Conservation (phyloP, 176 grass and related monocot species). For the Oryza officinalis region DNA sequence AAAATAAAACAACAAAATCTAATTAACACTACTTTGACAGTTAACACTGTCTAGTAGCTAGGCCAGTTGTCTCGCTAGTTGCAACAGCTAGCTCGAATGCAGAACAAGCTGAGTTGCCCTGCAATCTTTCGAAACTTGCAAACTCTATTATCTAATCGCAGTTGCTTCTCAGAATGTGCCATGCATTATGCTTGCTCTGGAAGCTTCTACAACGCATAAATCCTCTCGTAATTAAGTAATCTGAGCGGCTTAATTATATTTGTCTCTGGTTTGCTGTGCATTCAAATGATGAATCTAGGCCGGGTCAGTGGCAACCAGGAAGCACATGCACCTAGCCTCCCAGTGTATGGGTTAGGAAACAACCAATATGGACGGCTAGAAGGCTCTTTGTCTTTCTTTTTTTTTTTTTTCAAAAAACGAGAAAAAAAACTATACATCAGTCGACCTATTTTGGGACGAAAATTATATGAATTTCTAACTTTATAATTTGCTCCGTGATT, state of each 20-base stretch:
- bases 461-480: too few relatives aligned
- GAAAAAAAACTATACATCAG: too few relatives aligned
- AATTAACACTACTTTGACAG: too few relatives aligned
- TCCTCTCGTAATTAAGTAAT: background rate
- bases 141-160: background rate
- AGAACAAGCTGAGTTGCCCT: background rate
- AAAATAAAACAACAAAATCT: too few relatives aligned
- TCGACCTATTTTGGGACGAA: too few relatives aligned
- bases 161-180: background rate
- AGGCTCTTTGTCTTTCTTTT: too few relatives aligned
- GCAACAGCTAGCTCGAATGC: background rate
- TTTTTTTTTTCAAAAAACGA: too few relatives aligned
- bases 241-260: too few relatives aligned
- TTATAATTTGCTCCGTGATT: too few relatives aligned
- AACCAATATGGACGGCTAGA: background rate
- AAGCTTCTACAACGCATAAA: constrained; percentile 24
- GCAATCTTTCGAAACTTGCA: constrained; percentile 22
- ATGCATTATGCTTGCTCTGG: constrained; percentile 29
- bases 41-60: background rate
- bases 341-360: background rate
- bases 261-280: background rate
- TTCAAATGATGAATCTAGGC: background rate
- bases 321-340: background rate
- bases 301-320: background rate
- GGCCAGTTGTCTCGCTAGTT: background rate